Evolutionary conservation across 139 green algal species (phyloP).

Genomic region (Auxenochlorella protothecoides): DNA sequence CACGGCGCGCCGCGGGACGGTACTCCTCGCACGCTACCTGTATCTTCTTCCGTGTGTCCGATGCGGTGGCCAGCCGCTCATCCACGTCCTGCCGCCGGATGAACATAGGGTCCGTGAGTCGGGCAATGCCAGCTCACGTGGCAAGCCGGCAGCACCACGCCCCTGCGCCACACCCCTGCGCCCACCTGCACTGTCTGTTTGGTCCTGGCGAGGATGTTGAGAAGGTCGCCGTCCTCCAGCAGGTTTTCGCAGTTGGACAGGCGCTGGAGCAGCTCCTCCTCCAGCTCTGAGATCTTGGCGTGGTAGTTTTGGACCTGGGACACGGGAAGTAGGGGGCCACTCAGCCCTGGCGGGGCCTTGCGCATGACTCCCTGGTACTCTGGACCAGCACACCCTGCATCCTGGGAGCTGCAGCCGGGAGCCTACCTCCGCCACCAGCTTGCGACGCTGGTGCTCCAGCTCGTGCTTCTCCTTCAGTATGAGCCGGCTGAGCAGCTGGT

Average conservation of each 20-base stretch:
- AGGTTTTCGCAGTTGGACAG: constrained; percentile 77
- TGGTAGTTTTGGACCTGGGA: constrained; percentile 63
- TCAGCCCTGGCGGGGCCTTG: too few species aligned
- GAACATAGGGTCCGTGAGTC: neutral
- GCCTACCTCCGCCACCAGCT: constrained; percentile 75
- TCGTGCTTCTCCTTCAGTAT: constrained; percentile 93
- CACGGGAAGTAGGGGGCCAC: neutral
- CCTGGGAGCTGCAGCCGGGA: neutral
- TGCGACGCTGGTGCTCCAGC: constrained; percentile 84
- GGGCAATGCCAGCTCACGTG: neutral
- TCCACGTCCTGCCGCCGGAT: constrained; percentile 53
- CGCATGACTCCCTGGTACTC: too few species aligned
- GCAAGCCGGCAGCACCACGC: neutral
- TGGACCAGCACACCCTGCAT: too few species aligned
- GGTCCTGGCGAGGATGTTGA: constrained; percentile 85
- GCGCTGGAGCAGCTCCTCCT: constrained; percentile 86
- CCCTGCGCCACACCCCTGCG: neutral
- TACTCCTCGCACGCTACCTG: constrained; percentile 93
- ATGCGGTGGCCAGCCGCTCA: constrained; percentile 76
- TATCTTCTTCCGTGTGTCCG: constrained; percentile 88
- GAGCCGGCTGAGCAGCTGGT: constrained; percentile 89
- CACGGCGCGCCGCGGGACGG: constrained; percentile 75
- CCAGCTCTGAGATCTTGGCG: constrained; percentile 88
- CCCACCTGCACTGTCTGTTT: constrained; percentile 72
- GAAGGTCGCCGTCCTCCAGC: constrained; percentile 91